Evolutionary conservation across 208 protist species (phyloP).

Genomic region (Porcisia deanei): DNA sequence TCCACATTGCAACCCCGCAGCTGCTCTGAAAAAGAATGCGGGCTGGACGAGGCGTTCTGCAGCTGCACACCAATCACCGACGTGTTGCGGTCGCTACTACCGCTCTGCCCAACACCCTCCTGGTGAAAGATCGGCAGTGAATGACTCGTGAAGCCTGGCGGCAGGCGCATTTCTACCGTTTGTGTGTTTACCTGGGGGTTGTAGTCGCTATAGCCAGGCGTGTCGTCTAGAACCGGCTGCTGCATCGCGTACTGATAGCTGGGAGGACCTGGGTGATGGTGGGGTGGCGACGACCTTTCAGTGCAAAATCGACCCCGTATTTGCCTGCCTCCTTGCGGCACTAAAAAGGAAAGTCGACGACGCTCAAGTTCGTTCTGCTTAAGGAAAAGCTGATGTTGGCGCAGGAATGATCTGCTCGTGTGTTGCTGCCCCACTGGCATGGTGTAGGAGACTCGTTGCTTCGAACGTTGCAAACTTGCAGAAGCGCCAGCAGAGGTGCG

Average conservation of each 20-base stretch:
- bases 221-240: slow-evolving; percentile 19
- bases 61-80: neutral
- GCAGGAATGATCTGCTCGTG: slow-evolving; percentile 6
- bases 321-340: slow-evolving; percentile 7
- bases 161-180: slow-evolving; percentile 31
- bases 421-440: neutral
- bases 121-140: neutral
- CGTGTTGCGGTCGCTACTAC: slow-evolving; percentile 3
- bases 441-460: slow-evolving; percentile 1
- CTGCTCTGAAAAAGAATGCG: neutral
- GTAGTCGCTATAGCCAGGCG: slow-evolving; percentile 24
- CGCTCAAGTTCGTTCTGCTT: slow-evolving; percentile 29
- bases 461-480: neutral
- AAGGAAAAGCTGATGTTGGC: slow-evolving; percentile 24
- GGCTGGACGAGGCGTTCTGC: neutral
- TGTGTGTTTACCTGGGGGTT: slow-evolving; percentile 39
- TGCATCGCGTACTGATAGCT: slow-evolving; percentile 14
- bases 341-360: slow-evolving; percentile 18
- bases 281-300: slow-evolving; percentile 7
- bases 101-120: neutral
- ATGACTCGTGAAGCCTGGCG: slow-evolving; percentile 20
- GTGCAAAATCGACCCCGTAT: slow-evolving; percentile 13
- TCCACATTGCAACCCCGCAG: neutral
- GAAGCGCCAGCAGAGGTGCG: neutral
- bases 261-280: neutral